phyloP scores from a whole-genome alignment of 495 filamentous ascomycete genomes.

The Zalerion maritima region DNA sequence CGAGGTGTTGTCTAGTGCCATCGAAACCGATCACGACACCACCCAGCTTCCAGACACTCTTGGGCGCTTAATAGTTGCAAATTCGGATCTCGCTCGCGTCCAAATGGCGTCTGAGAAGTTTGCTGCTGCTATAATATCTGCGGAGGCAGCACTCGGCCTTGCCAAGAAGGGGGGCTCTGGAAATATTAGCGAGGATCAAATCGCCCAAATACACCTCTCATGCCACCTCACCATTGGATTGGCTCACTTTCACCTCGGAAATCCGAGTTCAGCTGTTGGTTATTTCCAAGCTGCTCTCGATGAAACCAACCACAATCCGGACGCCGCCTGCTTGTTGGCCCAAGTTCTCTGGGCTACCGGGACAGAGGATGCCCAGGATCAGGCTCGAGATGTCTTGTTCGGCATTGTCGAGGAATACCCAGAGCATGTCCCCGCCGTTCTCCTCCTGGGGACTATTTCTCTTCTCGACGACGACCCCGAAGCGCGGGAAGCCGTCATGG shows the following conservation, averaged over 20 bases:
- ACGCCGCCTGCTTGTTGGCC: slow-evolving; percentile 76
- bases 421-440: slow-evolving; percentile 60
- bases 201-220: slow-evolving; percentile 56
- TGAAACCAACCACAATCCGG: slow-evolving; percentile 63
- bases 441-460: slow-evolving; percentile 69
- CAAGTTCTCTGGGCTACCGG: slow-evolving; percentile 90
- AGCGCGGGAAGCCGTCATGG: slow-evolving; percentile 62
- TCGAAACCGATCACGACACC: slow-evolving; percentile 71
- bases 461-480: slow-evolving; percentile 66
- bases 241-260: slow-evolving; percentile 52
- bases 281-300: slow-evolving; percentile 72
- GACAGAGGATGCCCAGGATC: slow-evolving; percentile 51
- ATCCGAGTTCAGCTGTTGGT: slow-evolving; percentile 50
- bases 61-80: slow-evolving; percentile 65
- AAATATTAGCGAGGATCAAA: slow-evolving; percentile 35
- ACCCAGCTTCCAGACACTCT: slow-evolving; percentile 62
- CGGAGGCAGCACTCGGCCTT: slow-evolving; percentile 56
- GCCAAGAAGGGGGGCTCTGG: slow-evolving; percentile 44
- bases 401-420: slow-evolving; percentile 55
- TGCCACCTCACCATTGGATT: slow-evolving; percentile 79
- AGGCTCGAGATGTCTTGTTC: slow-evolving; percentile 70
- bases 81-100: slow-evolving; percentile 69
- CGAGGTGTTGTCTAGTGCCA: slow-evolving; percentile 43
- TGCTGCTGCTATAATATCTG: slow-evolving; percentile 51
- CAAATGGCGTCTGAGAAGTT: slow-evolving; percentile 54